Evolutionary conservation across 495 filamentous ascomycete species (phyloP), one percentile per base, ranked within the genome.

Genomic region (Penicillium pulvis): DNA sequence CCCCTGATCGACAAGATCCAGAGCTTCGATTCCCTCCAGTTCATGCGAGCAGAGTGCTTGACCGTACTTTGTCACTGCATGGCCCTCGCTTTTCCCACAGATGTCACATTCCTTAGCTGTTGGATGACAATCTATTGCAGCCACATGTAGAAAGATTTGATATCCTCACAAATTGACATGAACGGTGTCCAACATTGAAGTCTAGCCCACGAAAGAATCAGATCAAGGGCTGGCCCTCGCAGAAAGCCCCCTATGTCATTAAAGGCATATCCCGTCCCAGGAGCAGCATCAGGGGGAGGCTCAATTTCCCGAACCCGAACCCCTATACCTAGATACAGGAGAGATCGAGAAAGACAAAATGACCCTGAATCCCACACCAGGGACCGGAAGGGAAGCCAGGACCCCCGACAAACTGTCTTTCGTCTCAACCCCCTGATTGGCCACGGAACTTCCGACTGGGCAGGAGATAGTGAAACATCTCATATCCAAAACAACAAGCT

Each of bases 1-100:
- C 64, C 59, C 67, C 63, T 69, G 66, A 69, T 69, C 64, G 56
- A 42, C 66, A 56, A 28, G 9, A 28, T 16, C 48, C 43, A 58
- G 45, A 53, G 43, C 43, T 48, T 58, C 56, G 49, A 24, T 44
- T 42, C 43, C 44, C 35, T 60, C 44, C 36, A 46, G 33, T 48
- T 47, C 51, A 55, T 44, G 57, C 51, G 33, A 7, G 19, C 23
- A 30, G 9, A 48, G 16, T 46, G 41, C 30, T n/a, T 20, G 9
- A 36, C 9, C 3, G 14, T 36, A 26, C 51, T 43, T 43, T 44
- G 44, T 24, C 20, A 33, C 43, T 57, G 60, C 60, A 58, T 33
- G 14, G 24, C 53, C 61, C 61, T 63, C 61, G 53, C 61, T 56
- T 60, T 39, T n/a, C 24, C 28, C 24, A 12, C 30, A 44, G 11